Evolutionary conservation across 2,329 filamentous ascomycete genomes (phyloP).

Genomic region (Orbilia ellipsospora): DNA sequence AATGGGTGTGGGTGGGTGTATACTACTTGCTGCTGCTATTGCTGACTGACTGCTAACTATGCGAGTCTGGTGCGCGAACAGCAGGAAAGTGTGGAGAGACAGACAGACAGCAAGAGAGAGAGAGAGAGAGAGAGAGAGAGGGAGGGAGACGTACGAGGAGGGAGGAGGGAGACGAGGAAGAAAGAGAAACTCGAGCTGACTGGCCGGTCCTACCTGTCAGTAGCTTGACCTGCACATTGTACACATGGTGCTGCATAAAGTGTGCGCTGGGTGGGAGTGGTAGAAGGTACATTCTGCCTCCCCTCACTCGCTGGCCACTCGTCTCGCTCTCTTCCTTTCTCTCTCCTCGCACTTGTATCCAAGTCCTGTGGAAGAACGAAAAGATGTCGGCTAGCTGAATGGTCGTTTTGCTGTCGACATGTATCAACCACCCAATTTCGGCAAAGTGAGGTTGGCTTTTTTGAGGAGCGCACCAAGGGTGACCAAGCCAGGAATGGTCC

Average conservation of each 20-base stretch:
- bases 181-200: slow-evolving; percentile 49
- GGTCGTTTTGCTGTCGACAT: slow-evolving; percentile 54
- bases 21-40: not conserved
- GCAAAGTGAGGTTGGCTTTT: slow-evolving; percentile 55
- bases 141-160: slow-evolving; percentile 11
- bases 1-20: slow-evolving; percentile 49
- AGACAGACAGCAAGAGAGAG: not conserved
- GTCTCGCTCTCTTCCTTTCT: slow-evolving; percentile 19
- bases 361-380: slow-evolving; percentile 29
- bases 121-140: slow-evolving; percentile 18
- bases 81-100: slow-evolving; percentile 49
- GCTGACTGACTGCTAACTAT: not conserved
- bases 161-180: slow-evolving; percentile 20
- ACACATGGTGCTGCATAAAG: slow-evolving; percentile 56
- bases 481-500: slow-evolving; percentile 56
- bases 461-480: slow-evolving; percentile 56
- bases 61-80: slow-evolving; percentile 32
- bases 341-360: slow-evolving; percentile 30
- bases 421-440: slow-evolving; percentile 56
- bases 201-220: slow-evolving; percentile 54
- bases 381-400: slow-evolving; percentile 50
- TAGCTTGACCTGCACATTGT: slow-evolving; percentile 51
- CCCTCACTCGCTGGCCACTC: slow-evolving; percentile 40
- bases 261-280: slow-evolving; percentile 49
- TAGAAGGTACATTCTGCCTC: slow-evolving; percentile 27